phyloP scores from a whole-genome alignment of 495 filamentous ascomycete genomes.

The Cudoniella acicularis region DNA sequence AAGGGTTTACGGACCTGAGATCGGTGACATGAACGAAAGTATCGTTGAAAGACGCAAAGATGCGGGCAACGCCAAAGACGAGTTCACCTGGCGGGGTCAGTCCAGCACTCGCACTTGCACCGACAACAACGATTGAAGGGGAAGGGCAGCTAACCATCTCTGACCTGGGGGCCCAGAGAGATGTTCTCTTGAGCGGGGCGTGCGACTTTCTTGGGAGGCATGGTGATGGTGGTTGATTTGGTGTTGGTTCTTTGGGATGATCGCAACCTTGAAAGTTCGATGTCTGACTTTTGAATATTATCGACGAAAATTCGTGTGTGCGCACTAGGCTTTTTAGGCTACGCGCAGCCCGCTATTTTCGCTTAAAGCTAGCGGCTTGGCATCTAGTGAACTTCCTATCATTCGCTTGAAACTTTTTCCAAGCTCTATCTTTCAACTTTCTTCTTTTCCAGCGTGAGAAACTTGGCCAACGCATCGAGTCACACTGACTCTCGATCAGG shows the following conservation, averaged over 20 bases:
- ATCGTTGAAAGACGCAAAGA: slow-evolving; percentile 99
- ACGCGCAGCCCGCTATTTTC: background rate
- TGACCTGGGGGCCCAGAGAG: slow-evolving; percentile 91
- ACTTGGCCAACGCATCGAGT: too few species aligned
- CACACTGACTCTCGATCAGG: too few species aligned
- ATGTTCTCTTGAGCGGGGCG: slow-evolving; percentile 89
- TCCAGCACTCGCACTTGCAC: background rate
- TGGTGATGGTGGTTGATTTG: slow-evolving; percentile 40
- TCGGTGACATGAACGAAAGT: slow-evolving; percentile 99
- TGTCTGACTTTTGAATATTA: background rate
- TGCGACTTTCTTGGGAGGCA: slow-evolving; percentile 82
- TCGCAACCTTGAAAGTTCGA: background rate
- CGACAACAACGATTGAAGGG: background rate
- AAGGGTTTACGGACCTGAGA: slow-evolving; percentile 71
- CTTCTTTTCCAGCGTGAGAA: too few species aligned
- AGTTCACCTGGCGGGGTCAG: slow-evolving; percentile 20
- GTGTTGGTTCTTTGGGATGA: background rate
- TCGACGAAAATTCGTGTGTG: background rate
- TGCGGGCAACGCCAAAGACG: slow-evolving; percentile 97
- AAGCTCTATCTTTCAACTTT: too few species aligned
- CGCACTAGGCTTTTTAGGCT: background rate
- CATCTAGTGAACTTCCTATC: background rate
- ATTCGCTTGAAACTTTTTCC: background rate
- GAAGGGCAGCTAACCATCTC: slow-evolving; percentile 62
- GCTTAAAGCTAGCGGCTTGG: too few species aligned